Evolutionary conservation across 768 basidiomycete genomes (phyloP), one percentile per base, ranked within the genome.

Genomic region (Thelephora aurantiotincta): DNA sequence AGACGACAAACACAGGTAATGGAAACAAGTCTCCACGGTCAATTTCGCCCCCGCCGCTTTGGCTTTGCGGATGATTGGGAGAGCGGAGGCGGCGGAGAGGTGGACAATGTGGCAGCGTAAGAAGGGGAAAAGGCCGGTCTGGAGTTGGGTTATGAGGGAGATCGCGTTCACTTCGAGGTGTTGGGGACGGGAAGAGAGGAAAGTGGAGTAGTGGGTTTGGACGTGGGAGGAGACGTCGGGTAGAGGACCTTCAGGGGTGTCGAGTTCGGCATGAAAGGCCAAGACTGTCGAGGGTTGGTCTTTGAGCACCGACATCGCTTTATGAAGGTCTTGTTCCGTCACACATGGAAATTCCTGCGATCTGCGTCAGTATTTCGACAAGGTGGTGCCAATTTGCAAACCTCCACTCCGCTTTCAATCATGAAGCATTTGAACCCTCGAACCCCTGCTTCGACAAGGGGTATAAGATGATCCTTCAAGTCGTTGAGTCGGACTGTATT

Each of bases 401-500:
- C 93, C 51, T 96, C 85, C 14, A 98, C 93, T 20, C 96, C 94
- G 57, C 91, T 94, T 54, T 94, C 83, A 51, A 93, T 92, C 54
- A 97, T 66, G 63, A 97, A 98, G 60, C 92, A 96, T 62, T 98
- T 97, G 72, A 97, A 97, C 0, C 94, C 94, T 65, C 82, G 86
- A 26, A 96, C 85, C 5, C 96, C 93, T 30, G 76, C 75, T 26
- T 74, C 60, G 12, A 93, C 67, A 37, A 98, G 69, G n/a, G 82
- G 78, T 48, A 70, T 71, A 38, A 99, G 73, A 55, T 93, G 73
- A 37, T 62, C 60, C 89, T 93, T 38, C 38, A 14, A 2, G 38
- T 4, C 14, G 12, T 18, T 14, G 38, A 9, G 22, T 4, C 11
- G 37, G 23, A 43, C 18, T 18, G 33, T 20, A n/a, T 30, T n/a